Evolutionary conservation across 192 early-diverging fungal genomes (phyloP).

Genomic region (Funneliformis geosporum): DNA sequence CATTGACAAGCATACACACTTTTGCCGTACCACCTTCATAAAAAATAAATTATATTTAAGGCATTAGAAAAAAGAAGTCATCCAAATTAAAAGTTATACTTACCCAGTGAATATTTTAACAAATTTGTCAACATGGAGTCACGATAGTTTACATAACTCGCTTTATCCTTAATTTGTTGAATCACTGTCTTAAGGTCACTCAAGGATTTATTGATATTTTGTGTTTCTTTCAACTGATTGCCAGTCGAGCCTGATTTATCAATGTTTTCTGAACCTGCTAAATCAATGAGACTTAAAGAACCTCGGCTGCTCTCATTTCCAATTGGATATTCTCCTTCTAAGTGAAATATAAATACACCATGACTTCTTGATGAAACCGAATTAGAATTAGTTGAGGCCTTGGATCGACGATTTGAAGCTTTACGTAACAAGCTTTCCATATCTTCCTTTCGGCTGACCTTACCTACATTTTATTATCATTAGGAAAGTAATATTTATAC

Average conservation of each 20-base stretch:
- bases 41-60: conserved; percentile 60
- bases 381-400: conserved; percentile 91
- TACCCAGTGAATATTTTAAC: conserved; percentile 54
- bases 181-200: conserved; percentile 92
- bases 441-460: background rate
- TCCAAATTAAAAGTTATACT: conserved; percentile 5
- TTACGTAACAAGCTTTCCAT: background rate
- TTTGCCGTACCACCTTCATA: conserved; percentile 90
- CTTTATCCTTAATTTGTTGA: conserved; percentile 74
- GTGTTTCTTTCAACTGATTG: conserved; percentile 87
- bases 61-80: conserved; percentile 18
- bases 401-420: conserved; percentile 83
- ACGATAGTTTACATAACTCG: conserved; percentile 86
- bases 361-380: conserved; percentile 92
- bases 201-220: conserved; percentile 96
- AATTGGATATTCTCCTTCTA: conserved; percentile 71
- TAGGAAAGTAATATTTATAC: conserved; percentile 53
- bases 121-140: conserved; percentile 83
- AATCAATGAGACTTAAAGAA: conserved; percentile 88
- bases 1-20: conserved; percentile 98
- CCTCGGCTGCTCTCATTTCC: conserved; percentile 76
- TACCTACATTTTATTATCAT: background rate
- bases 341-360: conserved; percentile 86
- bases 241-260: conserved; percentile 80
- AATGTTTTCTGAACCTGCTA: conserved; percentile 92